Evolutionary conservation across 768 basidiomycete species (phyloP).

Genomic region (Tremella fuciformis): DNA sequence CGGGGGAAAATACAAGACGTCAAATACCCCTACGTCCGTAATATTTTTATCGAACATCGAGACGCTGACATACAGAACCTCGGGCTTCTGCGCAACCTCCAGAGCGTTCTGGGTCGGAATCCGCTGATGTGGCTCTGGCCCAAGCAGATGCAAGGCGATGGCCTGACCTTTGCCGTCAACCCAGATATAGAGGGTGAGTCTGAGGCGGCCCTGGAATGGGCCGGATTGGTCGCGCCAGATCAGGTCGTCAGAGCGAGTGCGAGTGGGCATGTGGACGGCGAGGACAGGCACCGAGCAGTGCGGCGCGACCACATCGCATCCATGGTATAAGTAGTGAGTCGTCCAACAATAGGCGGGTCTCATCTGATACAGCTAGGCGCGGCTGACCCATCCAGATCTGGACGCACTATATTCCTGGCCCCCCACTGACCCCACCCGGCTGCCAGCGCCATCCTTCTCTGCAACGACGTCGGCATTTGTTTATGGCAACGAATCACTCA

Average conservation of each 20-base stretch:
- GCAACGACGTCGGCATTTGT: conserved; percentile 64
- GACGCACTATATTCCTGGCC: conserved; percentile 63
- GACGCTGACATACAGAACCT: conserved; percentile 63
- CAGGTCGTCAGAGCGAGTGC: conserved; percentile 11
- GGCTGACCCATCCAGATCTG: conserved; percentile 46
- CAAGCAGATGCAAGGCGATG: conserved; percentile 63
- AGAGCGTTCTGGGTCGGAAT: conserved; percentile 71
- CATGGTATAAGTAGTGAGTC: background rate
- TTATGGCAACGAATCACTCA: conserved; percentile 68
- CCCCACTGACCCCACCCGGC: conserved; percentile 62
- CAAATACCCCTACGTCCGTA: conserved; percentile 84
- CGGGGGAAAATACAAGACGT: conserved; percentile 83
- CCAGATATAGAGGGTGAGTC: conserved; percentile 54
- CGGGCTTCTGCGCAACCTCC: conserved; percentile 68
- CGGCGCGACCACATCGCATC: conserved; percentile 2
- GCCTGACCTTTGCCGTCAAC: conserved; percentile 72
- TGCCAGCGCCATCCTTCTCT: conserved; percentile 39
- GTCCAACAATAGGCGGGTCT: conserved; percentile 4
- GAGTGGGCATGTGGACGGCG: background rate
- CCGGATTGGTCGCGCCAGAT: conserved; percentile 32
- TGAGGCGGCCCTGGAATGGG: conserved; percentile 43
- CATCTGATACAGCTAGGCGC: background rate
- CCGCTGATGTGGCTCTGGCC: conserved; percentile 85
- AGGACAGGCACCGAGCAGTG: background rate
- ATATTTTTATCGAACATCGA: background rate